These are phyloP conservation scores for Rhodocollybia butyracea DNA, from an alignment of 768 basidiomycete genomes.

Conservation along the genomic window DNA sequence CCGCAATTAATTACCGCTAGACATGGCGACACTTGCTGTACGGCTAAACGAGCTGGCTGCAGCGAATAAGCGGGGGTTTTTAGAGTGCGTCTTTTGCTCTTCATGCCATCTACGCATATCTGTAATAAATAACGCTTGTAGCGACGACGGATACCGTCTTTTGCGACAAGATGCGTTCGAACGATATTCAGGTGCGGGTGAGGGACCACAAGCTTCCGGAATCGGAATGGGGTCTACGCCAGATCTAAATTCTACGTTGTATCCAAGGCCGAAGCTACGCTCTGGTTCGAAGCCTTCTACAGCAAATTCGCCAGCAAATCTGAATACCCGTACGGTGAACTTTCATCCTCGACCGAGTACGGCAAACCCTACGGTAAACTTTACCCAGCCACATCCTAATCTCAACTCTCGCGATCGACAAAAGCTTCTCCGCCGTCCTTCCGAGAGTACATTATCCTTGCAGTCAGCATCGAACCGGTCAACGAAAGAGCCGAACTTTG, in stretches of 20 bases:
- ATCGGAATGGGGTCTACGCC: too few relatives aligned
- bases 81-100: conserved; percentile 43
- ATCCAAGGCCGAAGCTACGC: too few relatives aligned
- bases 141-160: conserved; percentile 73
- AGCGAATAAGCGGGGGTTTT: conserved; percentile 63
- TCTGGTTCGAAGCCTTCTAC: too few relatives aligned
- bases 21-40: conserved; percentile 46
- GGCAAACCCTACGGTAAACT: neutral
- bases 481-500: neutral
- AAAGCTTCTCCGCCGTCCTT: neutral
- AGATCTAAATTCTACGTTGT: too few relatives aligned
- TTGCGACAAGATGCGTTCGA: conserved; percentile 68
- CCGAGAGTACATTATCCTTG: neutral
- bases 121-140: conserved; percentile 21
- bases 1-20: too few relatives aligned
- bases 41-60: conserved; percentile 65
- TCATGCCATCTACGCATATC: neutral
- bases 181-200: conserved; percentile 50
- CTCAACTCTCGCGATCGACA: too few relatives aligned
- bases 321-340: too few relatives aligned
- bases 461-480: neutral
- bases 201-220: too few relatives aligned
- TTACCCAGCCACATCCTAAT: neutral
- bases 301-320: too few relatives aligned
- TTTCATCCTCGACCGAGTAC: neutral